Percentiles rank a stretch among this genome's conserved stretches.
phyloP scores from a whole-genome alignment of 495 filamentous ascomycete genomes.

The Penicillium silybi region DNA sequence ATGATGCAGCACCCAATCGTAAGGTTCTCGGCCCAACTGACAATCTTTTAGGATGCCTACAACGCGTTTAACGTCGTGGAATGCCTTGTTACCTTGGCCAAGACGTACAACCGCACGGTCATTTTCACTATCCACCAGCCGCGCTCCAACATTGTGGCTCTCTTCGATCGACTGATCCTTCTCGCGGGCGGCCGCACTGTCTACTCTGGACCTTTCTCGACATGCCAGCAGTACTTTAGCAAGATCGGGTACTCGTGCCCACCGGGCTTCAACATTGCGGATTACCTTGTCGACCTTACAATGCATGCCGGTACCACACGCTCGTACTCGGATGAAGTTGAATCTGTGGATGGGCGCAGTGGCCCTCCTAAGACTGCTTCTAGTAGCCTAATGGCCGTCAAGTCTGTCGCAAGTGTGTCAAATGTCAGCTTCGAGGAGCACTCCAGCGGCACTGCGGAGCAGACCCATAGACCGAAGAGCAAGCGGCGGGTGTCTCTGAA shows the following conservation, averaged over 20 bases:
- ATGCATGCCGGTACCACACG: constrained; percentile 77
- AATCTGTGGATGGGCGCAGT: constrained; percentile 34
- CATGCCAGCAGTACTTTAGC: constrained; percentile 91
- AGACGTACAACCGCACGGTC: constrained; percentile 92
- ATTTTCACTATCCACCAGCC: constrained; percentile 99
- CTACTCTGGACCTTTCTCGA: constrained; percentile 85
- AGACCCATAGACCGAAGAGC: constrained; percentile 54
- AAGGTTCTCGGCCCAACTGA: background rate
- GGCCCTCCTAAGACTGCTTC: constrained; percentile 65
- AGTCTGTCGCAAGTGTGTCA: constrained; percentile 81
- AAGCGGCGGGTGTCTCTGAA: constrained; percentile 73
- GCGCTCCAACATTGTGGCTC: constrained; percentile 98
- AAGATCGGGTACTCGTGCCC: constrained; percentile 86
- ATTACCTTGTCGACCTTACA: constrained; percentile 94
- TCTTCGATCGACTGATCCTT: constrained; percentile 91
- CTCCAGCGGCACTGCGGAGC: constrained; percentile 57
- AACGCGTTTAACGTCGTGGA: constrained; percentile 98
- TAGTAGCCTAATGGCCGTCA: constrained; percentile 84
- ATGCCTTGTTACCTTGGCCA: constrained; percentile 89
- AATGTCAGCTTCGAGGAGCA: constrained; percentile 57
- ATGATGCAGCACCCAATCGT: constrained; percentile 9
- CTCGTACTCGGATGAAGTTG: constrained; percentile 56
- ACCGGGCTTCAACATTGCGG: constrained; percentile 96
- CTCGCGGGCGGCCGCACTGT: constrained; percentile 86
- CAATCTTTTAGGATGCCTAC: constrained; percentile 62